Conservation (phyloP, 441 rosid genomes). For the Oxalis stricta region DNA sequence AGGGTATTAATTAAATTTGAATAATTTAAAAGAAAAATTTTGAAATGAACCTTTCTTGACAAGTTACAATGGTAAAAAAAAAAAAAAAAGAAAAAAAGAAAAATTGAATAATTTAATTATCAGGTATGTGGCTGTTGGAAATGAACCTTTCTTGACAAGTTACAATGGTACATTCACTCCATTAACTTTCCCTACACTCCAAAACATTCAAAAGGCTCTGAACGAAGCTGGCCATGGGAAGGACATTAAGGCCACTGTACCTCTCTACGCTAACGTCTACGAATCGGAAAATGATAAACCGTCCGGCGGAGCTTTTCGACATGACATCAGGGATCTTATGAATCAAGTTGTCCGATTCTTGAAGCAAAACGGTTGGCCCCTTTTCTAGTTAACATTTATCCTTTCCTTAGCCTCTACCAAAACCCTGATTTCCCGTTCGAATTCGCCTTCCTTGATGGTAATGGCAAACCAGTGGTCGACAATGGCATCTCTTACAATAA, state of each 20-base stretch:
- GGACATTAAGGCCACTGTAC: conserved; percentile 62
- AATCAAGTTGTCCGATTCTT: conserved; percentile 28
- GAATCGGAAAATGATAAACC: conserved; percentile 46
- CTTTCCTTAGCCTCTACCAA: conserved; percentile 66
- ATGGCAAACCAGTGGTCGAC: conserved; percentile 21
- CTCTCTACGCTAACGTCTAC: conserved; percentile 74
- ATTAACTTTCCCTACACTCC: conserved; percentile 59
- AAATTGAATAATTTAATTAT: neutral
- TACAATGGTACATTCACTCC: conserved; percentile 44
- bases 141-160: conserved; percentile 68
- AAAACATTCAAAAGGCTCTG: conserved; percentile 62
- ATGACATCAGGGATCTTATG: conserved; percentile 35
- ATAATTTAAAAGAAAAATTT: no score
- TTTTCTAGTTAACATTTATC: conserved; percentile 77
- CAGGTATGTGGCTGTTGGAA: conserved; percentile 75
- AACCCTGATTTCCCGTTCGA: conserved; percentile 43
- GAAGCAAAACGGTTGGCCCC: conserved; percentile 32
- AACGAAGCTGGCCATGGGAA: conserved; percentile 47
- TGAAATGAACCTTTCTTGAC: neutral
- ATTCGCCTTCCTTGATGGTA: conserved; percentile 44
- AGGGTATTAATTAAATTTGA: no score
- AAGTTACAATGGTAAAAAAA: neutral
- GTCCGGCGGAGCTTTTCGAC: conserved; percentile 60
- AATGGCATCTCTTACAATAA: conserved; percentile 27
- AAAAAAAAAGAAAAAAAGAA: neutral